These are phyloP conservation scores for Dendrobium nobile DNA, from an alignment of 106 monocot genomes.

Conservation along the genomic window DNA sequence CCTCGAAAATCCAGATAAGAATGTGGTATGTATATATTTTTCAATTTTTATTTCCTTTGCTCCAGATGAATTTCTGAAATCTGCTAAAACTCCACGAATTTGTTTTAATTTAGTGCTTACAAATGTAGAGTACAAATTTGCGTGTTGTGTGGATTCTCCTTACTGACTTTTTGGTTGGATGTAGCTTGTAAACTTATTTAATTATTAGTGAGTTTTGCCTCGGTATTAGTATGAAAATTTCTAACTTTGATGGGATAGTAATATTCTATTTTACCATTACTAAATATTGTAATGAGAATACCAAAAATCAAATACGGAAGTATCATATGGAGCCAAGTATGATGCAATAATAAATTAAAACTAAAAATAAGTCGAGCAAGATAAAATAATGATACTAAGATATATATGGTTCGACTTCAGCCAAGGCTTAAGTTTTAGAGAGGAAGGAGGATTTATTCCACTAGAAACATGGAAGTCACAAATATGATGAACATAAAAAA, in stretches of 20 bases:
- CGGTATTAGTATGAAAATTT: neutral
- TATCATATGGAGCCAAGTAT: neutral
- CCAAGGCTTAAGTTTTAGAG: no score
- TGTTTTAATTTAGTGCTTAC: neutral
- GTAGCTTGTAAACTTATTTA: neutral
- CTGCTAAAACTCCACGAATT: neutral
- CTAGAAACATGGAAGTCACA: neutral
- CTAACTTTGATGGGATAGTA: neutral
- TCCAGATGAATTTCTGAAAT: neutral
- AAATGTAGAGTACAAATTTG: neutral
- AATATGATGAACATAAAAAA: neutral
- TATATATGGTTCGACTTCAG: neutral
- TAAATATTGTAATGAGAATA: neutral
- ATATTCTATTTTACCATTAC: neutral
- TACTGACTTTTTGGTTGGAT: neutral
- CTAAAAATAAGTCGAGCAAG: neutral
- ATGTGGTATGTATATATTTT: slow-evolving; percentile 46
- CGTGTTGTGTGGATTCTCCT: neutral
- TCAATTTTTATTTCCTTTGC: neutral
- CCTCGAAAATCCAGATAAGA: slow-evolving; percentile 83
- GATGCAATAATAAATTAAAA: neutral
- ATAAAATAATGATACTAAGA: neutral
- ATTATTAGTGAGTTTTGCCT: neutral
- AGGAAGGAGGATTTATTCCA: no score
- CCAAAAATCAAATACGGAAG: neutral